Conservation (phyloP, 805 yeast genomes). For the Myxozyma monticola region DNA sequence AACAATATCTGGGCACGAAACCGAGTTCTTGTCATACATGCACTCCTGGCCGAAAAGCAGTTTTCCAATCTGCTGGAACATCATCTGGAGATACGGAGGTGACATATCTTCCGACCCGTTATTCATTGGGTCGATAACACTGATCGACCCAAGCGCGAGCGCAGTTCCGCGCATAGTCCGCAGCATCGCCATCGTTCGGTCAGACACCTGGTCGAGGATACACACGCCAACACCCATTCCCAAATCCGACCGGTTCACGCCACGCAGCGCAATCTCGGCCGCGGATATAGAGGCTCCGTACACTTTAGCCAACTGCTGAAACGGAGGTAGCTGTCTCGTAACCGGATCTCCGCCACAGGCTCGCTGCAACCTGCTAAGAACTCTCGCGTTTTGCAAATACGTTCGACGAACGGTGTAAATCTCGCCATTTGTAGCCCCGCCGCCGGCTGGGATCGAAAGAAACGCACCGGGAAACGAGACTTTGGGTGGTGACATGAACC, state of each 20-base stretch:
- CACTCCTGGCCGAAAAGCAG: slow-evolving; percentile 29
- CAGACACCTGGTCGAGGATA: slow-evolving; percentile 58
- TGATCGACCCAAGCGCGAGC: slow-evolving; percentile 33
- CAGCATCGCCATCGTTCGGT: slow-evolving; percentile 60
- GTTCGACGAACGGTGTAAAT: slow-evolving; percentile 1
- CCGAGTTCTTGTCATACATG: slow-evolving; percentile 29
- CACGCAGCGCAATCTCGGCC: slow-evolving; percentile 29
- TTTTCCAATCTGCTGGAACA: slow-evolving; percentile 24
- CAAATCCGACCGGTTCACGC: slow-evolving; percentile 14
- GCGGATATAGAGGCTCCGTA: slow-evolving; percentile 23
- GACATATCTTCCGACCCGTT: slow-evolving; percentile 5
- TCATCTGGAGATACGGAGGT: neutral
- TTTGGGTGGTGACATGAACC: slow-evolving; percentile 4
- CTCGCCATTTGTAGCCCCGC: slow-evolving; percentile 1
- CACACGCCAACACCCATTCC: slow-evolving; percentile 40
- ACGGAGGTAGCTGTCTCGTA: neutral
- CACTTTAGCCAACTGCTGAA: slow-evolving; percentile 3
- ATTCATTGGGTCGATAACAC: too few relatives aligned
- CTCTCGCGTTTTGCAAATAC: slow-evolving; percentile 3
- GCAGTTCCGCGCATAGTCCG: slow-evolving; percentile 49
- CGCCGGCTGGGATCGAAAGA: neutral
- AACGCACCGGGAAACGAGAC: slow-evolving; percentile 3
- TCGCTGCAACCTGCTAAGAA: slow-evolving; percentile 5
- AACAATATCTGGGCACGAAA: slow-evolving; percentile 23
- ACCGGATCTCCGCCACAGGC: slow-evolving; percentile 4